A percentile compares a stretch with the other conserved stretches of the same genome.
These are phyloP conservation scores for Sarocladiaceae sp. DNA, from an alignment of 2,329 filamentous ascomycete species.

Conservation along the genomic window DNA sequence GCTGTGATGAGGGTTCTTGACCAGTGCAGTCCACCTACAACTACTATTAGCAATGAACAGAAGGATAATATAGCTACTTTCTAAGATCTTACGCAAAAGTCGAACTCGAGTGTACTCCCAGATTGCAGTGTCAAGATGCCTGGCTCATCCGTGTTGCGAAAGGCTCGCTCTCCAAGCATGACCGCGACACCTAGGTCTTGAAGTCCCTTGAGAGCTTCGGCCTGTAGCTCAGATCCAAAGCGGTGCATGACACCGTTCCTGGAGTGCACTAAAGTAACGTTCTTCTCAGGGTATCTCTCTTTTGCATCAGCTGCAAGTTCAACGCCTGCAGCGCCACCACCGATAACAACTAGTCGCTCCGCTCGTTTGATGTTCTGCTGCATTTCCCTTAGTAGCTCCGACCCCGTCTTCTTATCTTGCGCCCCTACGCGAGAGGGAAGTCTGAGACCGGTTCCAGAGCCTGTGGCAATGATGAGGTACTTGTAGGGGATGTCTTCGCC, in stretches of 20 bases:
- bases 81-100: slow-evolving; percentile 41
- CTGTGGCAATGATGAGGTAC: slow-evolving; percentile 52
- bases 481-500: slow-evolving; percentile 34
- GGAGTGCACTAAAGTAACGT: slow-evolving; percentile 49
- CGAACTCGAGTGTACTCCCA: slow-evolving; percentile 40
- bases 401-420: slow-evolving; percentile 35
- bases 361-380: slow-evolving; percentile 41
- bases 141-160: slow-evolving; percentile 28
- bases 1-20: slow-evolving; percentile 49
- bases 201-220: slow-evolving; percentile 35
- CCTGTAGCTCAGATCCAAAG: slow-evolving; percentile 41
- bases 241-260: slow-evolving; percentile 41
- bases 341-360: slow-evolving; percentile 44
- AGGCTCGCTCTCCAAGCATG: slow-evolving; percentile 44
- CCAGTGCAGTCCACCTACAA: slow-evolving; percentile 54
- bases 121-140: slow-evolving; percentile 40
- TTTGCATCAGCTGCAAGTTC: slow-evolving; percentile 59
- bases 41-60: not conserved
- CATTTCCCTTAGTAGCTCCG: slow-evolving; percentile 31
- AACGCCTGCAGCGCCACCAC: slow-evolving; percentile 58
- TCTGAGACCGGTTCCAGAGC: slow-evolving; percentile 63
- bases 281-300: slow-evolving; percentile 49
- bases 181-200: slow-evolving; percentile 42
- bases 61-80: not conserved
- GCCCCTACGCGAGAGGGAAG: slow-evolving; percentile 45